phyloP scores from a whole-genome alignment of 1,284 basidiomycete species.

The Rhodofomes roseus region DNA sequence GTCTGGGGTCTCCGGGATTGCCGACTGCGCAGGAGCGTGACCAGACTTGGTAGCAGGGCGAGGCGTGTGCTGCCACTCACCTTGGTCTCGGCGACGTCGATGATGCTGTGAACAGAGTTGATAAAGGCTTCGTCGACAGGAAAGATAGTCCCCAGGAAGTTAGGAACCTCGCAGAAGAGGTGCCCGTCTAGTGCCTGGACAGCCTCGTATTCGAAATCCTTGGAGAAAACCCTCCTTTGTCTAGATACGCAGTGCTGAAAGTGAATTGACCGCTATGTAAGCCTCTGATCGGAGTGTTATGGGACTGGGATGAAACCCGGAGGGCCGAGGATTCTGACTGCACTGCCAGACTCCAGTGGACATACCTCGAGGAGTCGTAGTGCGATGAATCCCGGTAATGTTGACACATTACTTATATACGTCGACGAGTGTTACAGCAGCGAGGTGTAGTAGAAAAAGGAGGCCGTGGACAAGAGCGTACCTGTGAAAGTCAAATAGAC shows the following conservation, averaged over 20 bases:
- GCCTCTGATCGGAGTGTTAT: not conserved
- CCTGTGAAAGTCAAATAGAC: too few species aligned
- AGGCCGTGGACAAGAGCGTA: too few species aligned
- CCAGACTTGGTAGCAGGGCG: not conserved
- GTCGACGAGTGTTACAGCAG: too few species aligned
- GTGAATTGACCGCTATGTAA: too few species aligned
- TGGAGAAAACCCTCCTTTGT: not conserved
- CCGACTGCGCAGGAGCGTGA: too few species aligned
- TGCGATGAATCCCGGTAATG: too few species aligned
- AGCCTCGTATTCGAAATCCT: not conserved
- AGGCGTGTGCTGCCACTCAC: not conserved
- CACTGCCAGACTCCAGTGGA: too few species aligned
- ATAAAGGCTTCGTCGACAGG: not conserved
- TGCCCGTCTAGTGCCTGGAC: not conserved
- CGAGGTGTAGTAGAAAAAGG: too few species aligned
- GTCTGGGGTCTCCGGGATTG: too few species aligned
- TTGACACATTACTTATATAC: too few species aligned
- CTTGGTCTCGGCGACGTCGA: not conserved
- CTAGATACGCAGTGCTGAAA: too few species aligned
- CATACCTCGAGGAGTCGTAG: not conserved
- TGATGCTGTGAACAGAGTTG: not conserved
- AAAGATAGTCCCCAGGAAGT: not conserved
- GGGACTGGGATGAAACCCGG: not conserved
- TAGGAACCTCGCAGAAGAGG: not conserved
- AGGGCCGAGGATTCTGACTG: not conserved